Evolutionary conservation across 2,329 filamentous ascomycete genomes (phyloP).

Genomic region (Drechmeria coniospora): DNA sequence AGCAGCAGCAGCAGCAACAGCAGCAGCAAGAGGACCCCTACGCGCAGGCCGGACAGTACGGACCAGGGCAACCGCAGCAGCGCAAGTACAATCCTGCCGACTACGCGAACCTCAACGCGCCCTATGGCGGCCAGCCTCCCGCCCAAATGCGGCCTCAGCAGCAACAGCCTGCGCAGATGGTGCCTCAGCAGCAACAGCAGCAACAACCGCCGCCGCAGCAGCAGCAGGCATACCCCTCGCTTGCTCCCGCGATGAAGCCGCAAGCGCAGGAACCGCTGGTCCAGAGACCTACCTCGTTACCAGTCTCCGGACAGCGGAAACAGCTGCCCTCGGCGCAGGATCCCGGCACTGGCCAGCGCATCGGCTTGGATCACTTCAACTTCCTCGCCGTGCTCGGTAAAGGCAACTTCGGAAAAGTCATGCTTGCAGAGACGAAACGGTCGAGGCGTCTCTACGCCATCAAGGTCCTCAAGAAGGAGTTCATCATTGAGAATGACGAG

Average conservation of each 20-base stretch:
- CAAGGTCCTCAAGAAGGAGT: conserved; percentile 98
- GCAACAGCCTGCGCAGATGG: conserved; percentile 15
- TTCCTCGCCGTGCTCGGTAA: conserved; percentile 96
- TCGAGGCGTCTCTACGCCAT: conserved; percentile 90
- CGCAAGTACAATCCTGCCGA: conserved; percentile 64
- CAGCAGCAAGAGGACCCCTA: conserved; percentile 21
- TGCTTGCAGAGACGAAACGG: conserved; percentile 94
- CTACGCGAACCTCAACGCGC: conserved; percentile 47
- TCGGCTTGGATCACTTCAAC: conserved; percentile 96
- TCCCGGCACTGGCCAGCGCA: conserved; percentile 62
- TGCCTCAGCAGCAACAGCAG: too few relatives aligned
- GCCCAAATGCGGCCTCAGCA: conserved; percentile 18
- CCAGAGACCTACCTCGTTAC: conserved; percentile 14
- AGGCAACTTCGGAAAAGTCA: conserved; percentile 99
- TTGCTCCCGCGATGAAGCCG: conserved; percentile 21
- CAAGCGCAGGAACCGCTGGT: conserved; percentile 21
- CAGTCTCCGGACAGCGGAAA: conserved; percentile 29
- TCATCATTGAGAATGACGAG: conserved; percentile 98
- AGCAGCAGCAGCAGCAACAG: conserved; percentile 16
- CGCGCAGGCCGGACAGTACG: conserved; percentile 17
- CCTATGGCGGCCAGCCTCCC: conserved; percentile 22
- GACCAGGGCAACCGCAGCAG: conserved; percentile 26
- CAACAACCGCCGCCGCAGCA: conserved; percentile 23
- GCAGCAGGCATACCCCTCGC: conserved; percentile 20
- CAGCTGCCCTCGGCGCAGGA: conserved; percentile 56